Conservation (phyloP, 208 protist genomes). For the Trypanosoma mega region DNA sequence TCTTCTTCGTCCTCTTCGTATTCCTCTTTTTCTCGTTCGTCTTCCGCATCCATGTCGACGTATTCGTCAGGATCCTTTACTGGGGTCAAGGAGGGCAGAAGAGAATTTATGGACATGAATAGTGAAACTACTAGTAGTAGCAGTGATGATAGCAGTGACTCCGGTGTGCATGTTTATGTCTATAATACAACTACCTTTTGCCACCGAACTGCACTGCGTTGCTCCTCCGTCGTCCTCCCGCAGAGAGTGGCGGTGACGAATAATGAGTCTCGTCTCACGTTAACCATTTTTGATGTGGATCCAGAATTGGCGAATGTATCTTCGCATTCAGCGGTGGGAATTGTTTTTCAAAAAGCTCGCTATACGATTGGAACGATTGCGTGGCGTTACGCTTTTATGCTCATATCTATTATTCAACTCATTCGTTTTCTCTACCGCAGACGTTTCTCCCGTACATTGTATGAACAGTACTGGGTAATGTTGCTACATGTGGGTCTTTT, state of each 20-base stretch:
- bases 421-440: conserved; percentile 52
- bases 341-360: conserved; percentile 55
- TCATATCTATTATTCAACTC: conserved; percentile 41
- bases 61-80: neutral
- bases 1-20: neutral
- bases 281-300: conserved; percentile 60
- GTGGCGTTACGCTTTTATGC: conserved; percentile 60
- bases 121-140: no score
- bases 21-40: neutral
- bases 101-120: no score
- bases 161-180: conserved; percentile 22
- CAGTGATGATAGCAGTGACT: conserved; percentile 10
- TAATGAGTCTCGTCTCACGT: conserved; percentile 39
- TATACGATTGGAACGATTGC: conserved; percentile 71
- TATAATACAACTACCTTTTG: conserved; percentile 55
- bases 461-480: conserved; percentile 70
- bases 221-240: conserved; percentile 62
- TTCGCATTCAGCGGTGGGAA: conserved; percentile 39
- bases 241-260: conserved; percentile 41
- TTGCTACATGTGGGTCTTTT: conserved; percentile 47
- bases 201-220: conserved; percentile 35
- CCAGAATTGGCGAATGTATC: conserved; percentile 51
- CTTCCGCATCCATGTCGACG: neutral
- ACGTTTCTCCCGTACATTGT: conserved; percentile 26
- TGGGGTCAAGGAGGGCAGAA: neutral